phyloP scores from a whole-genome alignment of 495 filamentous ascomycete genomes.

The Neurospora sp. region DNA sequence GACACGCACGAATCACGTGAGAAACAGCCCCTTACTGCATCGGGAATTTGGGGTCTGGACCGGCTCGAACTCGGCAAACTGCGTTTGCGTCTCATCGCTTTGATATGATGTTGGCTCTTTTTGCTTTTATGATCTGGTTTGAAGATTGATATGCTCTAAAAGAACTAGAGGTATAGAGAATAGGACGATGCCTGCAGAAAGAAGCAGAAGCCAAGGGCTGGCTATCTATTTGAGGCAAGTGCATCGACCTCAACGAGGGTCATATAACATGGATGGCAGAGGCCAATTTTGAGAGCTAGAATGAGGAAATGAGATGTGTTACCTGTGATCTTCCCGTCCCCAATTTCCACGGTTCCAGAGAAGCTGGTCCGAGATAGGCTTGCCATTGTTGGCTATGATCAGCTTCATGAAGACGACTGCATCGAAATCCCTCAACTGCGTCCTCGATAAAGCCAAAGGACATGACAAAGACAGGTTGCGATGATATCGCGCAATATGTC shows the following conservation, averaged over 20 bases:
- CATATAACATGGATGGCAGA: not conserved
- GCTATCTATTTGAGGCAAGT: not conserved
- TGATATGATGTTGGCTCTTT: not conserved
- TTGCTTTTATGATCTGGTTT: not conserved
- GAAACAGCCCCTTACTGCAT: not conserved
- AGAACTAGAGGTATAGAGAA: not conserved
- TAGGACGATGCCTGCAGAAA: not conserved
- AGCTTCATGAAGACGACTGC: not conserved
- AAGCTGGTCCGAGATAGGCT: not conserved
- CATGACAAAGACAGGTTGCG: not conserved
- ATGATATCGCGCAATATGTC: not conserved
- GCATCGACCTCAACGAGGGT: not conserved
- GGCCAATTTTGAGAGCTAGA: not conserved
- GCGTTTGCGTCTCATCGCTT: not conserved
- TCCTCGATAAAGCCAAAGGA: not conserved
- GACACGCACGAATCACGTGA: conserved; percentile 9
- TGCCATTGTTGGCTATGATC: not conserved
- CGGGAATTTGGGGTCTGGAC: not conserved
- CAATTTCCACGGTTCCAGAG: not conserved
- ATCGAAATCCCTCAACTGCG: not conserved
- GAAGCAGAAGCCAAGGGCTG: not conserved
- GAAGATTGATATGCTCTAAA: not conserved
- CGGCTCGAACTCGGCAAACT: not conserved
- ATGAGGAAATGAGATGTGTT: not conserved
- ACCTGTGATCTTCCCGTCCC: not conserved